These are phyloP conservation scores for Penicillium sp. DNA, from an alignment of 2,329 filamentous ascomycete species.

Conservation along the genomic window DNA sequence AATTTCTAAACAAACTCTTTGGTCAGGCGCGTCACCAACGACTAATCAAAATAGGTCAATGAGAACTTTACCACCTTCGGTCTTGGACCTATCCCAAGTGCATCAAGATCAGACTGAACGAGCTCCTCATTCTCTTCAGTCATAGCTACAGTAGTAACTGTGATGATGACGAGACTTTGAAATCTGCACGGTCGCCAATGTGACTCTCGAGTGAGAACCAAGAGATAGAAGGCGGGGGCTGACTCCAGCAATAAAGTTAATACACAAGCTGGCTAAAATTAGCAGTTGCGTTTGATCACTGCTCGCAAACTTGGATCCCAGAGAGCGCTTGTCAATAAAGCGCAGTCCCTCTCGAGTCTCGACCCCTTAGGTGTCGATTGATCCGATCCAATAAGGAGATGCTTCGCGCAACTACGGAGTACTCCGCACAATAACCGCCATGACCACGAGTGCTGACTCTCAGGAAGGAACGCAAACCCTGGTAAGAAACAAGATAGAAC, in stretches of 20 bases:
- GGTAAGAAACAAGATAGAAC: neutral
- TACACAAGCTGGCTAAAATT: neutral
- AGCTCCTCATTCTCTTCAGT: too few species aligned
- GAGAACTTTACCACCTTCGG: too few species aligned
- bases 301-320: neutral
- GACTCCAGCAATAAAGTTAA: neutral
- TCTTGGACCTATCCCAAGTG: too few species aligned
- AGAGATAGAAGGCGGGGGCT: neutral
- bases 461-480: neutral
- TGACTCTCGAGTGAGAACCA: neutral
- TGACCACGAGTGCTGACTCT: neutral
- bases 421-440: neutral
- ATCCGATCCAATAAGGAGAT: neutral
- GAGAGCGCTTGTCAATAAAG: neutral
- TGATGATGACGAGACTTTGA: neutral
- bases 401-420: neutral
- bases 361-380: neutral
- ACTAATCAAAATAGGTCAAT: neutral
- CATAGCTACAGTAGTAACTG: too few species aligned
- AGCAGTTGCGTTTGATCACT: neutral
- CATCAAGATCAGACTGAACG: too few species aligned
- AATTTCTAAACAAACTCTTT: conserved; percentile 36
- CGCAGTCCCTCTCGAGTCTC: too few species aligned
- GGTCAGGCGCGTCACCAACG: conserved; percentile 14
- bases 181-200: neutral